Conservation (phyloP, 1,139 yeast genomes). For the Lodderomyces metapsilosis region DNA sequence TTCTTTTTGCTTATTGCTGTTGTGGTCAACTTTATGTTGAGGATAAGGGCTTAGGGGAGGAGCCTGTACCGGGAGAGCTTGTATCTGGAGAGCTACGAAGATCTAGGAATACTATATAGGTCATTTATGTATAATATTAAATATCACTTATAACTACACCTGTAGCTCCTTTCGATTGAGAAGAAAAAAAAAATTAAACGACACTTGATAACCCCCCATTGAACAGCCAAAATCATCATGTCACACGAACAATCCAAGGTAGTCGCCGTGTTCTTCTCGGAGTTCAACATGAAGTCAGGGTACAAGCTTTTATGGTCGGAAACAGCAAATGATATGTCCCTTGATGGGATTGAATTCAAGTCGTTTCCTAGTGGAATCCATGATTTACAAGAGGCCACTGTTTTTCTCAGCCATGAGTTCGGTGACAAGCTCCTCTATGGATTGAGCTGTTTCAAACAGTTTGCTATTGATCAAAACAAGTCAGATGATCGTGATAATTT, state of each 20-base stretch:
- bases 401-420: conserved; percentile 31
- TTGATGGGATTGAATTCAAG: conserved; percentile 62
- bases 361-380: conserved; percentile 86
- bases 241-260: conserved; percentile 28
- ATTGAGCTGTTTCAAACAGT: conserved; percentile 33
- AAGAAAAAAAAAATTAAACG: background rate
- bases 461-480: conserved; percentile 15
- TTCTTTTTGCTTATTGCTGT: conserved; percentile 90
- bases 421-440: conserved; percentile 35
- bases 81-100: no score
- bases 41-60: conserved; percentile 56
- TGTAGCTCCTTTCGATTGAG: background rate
- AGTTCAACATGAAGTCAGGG: conserved; percentile 64
- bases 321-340: conserved; percentile 17
- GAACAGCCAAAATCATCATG: no score
- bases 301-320: conserved; percentile 59
- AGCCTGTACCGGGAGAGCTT: background rate
- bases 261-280: conserved; percentile 54
- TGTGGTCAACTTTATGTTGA: conserved; percentile 82
- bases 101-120: background rate
- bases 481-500: conserved; percentile 46
- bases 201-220: background rate
- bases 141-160: background rate
- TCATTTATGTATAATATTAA: background rate
- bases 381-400: conserved; percentile 49